A percentile compares a stretch with the other conserved stretches of the same genome.
phyloP scores from a whole-genome alignment of 2,329 filamentous ascomycete species.

The Colletotrichum lini region DNA sequence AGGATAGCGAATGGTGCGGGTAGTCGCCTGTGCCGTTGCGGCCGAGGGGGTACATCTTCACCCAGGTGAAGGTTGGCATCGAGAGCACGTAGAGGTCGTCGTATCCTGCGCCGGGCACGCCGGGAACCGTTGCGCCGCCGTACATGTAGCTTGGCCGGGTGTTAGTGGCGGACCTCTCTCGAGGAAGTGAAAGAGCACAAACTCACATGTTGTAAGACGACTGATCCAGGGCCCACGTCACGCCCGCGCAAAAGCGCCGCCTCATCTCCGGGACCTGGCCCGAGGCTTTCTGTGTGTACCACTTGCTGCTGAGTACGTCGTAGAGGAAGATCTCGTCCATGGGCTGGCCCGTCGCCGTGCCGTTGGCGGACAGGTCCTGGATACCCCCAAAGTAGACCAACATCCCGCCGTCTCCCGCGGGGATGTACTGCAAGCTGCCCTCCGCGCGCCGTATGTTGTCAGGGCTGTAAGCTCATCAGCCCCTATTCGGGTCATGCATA shows the following conservation, averaged over 20 bases:
- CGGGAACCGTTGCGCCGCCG: constrained; percentile 67
- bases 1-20: constrained; percentile 70
- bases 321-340: constrained; percentile 71
- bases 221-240: constrained; percentile 70
- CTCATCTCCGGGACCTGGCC: constrained; percentile 67
- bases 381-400: constrained; percentile 75
- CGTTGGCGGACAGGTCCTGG: constrained; percentile 62
- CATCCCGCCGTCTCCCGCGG: constrained; percentile 71
- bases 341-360: constrained; percentile 59
- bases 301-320: constrained; percentile 71
- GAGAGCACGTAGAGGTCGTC: constrained; percentile 75
- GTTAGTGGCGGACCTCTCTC: constrained; percentile 20
- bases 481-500: not conserved
- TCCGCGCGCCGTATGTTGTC: constrained; percentile 70
- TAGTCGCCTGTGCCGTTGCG: constrained; percentile 55
- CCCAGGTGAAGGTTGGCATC: constrained; percentile 75
- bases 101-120: constrained; percentile 62
- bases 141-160: constrained; percentile 67
- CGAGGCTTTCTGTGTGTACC: constrained; percentile 71
- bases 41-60: constrained; percentile 65
- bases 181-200: not conserved
- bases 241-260: constrained; percentile 73
- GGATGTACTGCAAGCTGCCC: constrained; percentile 72
- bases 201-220: constrained; percentile 76
- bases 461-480: constrained; percentile 47